A percentile compares a stretch with the other conserved stretches of the same genome.
Evolutionary conservation across 257 asterid genomes (phyloP).

Genomic region (Solanum pinnatisectum): DNA sequence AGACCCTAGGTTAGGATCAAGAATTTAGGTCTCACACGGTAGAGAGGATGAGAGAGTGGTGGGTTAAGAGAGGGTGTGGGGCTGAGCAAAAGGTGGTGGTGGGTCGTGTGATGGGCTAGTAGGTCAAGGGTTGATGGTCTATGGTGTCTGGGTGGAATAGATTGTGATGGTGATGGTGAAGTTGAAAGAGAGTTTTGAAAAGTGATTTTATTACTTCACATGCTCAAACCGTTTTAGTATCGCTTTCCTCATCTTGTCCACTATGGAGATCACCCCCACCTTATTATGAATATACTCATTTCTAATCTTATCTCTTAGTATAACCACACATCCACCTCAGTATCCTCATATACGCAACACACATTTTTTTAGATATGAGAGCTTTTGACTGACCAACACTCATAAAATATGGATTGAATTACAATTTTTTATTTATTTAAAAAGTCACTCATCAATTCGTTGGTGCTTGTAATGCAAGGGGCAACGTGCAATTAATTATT

Average conservation of each 20-base stretch:
- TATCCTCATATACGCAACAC: background rate
- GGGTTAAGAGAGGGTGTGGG: background rate
- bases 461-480: background rate
- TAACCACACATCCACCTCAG: too few species aligned
- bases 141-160: background rate
- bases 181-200: background rate
- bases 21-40: background rate
- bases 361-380: too few species aligned
- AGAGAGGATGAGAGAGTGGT: background rate
- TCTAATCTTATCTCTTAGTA: too few species aligned
- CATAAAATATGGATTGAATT: background rate
- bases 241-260: background rate
- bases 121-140: background rate
- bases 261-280: background rate
- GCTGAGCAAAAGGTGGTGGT: background rate
- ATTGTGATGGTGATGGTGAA: background rate
- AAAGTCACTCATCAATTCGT: background rate
- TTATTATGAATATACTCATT: too few species aligned
- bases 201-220: background rate
- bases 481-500: background rate
- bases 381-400: too few species aligned
- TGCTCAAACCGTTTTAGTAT: background rate
- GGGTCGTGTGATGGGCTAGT: background rate
- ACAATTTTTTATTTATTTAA: fast-evolving
- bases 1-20: background rate